Base-by-base conservation (phyloP, 441 rosid genomes). In the Sinapis alba region DNA sequence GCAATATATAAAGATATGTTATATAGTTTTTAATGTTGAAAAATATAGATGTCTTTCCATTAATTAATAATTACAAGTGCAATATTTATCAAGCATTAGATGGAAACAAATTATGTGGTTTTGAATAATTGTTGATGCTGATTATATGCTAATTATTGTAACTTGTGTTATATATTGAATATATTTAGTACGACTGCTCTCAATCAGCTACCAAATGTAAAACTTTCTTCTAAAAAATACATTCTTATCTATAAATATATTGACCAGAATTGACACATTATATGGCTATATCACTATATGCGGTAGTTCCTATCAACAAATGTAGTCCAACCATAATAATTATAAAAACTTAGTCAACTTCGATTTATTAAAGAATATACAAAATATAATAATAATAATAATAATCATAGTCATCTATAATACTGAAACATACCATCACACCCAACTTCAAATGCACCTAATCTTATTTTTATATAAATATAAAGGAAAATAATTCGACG, bases 381-480 rank as follows among this genome's bases (percentile, higher is more conserved):
- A n/a, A n/a, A n/a, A n/a, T n/a, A n/a, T n/a, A n/a, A n/a, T n/a
- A n/a, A n/a, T n/a, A n/a, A n/a, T n/a, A n/a, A n/a, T n/a, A n/a
- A n/a, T 7, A 20, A 43, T n/a, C 9, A 30, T 30, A 10, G 36
- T 59, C 41, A 15, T 59, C 38, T 15, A 59, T 27, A 62, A 62
- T 50, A 34, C 38, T 63, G 70, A 73, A 60, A 67, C 68, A 61
- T 68, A 75, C 59, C 68, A 75, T 75, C 51, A 45, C 69, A 62
- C 43, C 43, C 43, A 36, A 11, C 43, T 27, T 69, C 26, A 6
- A 51, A 19, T 15, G 51, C 51, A 45, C 51, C 51, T 6, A 45
- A 43, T 45, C 51, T 15, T 45, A 15, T 45, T 45, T 36, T n/a
- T 45, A 8, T 23, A 32, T 13, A 23, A 16, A 32, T 23, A 32